Percentiles rank a stretch among this genome's conserved stretches.
phyloP scores from a whole-genome alignment of 176 grass and related monocot species.

The Oryza glumipatula region DNA sequence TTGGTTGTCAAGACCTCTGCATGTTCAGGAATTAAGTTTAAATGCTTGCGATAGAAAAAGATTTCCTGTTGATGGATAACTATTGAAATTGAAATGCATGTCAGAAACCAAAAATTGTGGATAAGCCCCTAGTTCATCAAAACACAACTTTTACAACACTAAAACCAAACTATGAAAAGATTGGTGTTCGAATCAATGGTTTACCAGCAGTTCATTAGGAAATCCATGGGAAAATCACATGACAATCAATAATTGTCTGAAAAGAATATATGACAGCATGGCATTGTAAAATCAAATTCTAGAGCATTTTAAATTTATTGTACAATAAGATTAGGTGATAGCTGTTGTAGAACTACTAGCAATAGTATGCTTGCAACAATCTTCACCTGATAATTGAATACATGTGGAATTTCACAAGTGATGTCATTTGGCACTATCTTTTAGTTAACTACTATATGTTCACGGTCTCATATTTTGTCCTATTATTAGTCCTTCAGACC shows the following conservation, averaged over 20 bases:
- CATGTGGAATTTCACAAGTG: constrained; percentile 8
- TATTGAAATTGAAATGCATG: constrained; percentile 15
- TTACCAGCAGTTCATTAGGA: neutral
- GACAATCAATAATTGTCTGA: neutral
- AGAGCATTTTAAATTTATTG: neutral
- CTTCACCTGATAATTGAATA: neutral
- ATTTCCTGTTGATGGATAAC: neutral
- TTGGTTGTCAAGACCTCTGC: constrained; percentile 96
- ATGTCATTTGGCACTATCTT: neutral
- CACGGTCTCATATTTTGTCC: constrained; percentile 13
- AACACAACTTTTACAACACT: neutral
- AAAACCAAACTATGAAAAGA: constrained; percentile 24
- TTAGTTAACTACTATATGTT: neutral
- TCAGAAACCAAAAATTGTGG: constrained; percentile 10
- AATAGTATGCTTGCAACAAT: neutral
- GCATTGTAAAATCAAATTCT: neutral
- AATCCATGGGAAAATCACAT: constrained; percentile 1
- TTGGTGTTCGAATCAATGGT: neutral
- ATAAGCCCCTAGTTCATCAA: neutral
- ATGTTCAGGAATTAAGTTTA: constrained; percentile 40
- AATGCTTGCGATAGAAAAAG: constrained; percentile 15
- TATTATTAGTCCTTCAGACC: neutral
- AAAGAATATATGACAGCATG: neutral
- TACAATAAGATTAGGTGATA: neutral
- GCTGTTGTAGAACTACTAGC: neutral